Conservation (phyloP, 225 moss, liverwort and hornwort genomes). For the Bryum argenteum region DNA sequence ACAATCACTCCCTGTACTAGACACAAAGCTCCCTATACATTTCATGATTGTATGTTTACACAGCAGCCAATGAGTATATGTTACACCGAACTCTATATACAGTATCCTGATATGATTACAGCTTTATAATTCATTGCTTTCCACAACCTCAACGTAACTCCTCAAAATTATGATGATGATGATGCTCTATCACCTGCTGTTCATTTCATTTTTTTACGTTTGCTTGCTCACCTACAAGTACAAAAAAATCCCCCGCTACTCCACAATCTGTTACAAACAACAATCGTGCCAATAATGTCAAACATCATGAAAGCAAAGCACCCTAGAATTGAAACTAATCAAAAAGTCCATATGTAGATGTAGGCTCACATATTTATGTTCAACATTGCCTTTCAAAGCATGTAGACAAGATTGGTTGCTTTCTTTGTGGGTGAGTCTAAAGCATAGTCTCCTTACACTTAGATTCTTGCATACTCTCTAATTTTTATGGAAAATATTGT, state of each 20-base stretch:
- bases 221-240: slow-evolving; percentile 28
- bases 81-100: slow-evolving; percentile 29
- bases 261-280: slow-evolving; percentile 29
- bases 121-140: background rate
- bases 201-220: background rate
- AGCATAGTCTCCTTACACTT: no score
- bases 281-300: no score
- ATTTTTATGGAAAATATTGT: no score
- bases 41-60: background rate
- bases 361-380: no score
- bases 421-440: no score
- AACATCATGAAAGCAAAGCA: no score
- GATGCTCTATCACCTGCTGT: no score
- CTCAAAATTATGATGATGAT: slow-evolving; percentile 1
- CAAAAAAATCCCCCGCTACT: slow-evolving; percentile 25
- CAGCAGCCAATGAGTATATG: slow-evolving; percentile 6
- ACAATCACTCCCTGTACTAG: background rate
- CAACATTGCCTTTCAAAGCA: no score
- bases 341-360: no score
- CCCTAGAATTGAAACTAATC: no score
- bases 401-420: no score
- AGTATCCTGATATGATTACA: slow-evolving; percentile 3
- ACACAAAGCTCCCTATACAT: background rate
- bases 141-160: slow-evolving; percentile 27
- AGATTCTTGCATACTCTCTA: no score